Percentiles rank a stretch among this genome's conserved stretches.
Conservation (phyloP, 371 early-diverging fungal species). For the Nematocida sp. region DNA sequence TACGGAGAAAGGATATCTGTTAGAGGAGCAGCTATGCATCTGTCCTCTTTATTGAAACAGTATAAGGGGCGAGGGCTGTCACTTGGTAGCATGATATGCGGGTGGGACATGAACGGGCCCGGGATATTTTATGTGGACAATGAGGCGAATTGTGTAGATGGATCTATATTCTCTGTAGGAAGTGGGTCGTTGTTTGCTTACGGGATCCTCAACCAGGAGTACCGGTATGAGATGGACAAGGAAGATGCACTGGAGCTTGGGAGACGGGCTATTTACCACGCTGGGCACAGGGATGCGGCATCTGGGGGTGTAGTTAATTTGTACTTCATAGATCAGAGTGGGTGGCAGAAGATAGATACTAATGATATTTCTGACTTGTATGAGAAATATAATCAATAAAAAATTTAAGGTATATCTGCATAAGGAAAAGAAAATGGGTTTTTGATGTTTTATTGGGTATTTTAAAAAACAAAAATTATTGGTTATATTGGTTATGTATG, state of each 20-base stretch:
- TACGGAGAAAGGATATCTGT: slow-evolving; percentile 95
- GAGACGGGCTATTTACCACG: slow-evolving; percentile 89
- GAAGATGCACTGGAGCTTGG: slow-evolving; percentile 90
- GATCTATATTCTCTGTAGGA: slow-evolving; percentile 88
- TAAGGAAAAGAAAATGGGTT: not conserved
- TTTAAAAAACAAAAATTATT: not conserved
- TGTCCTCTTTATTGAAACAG: slow-evolving; percentile 85
- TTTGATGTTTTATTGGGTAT: not conserved
- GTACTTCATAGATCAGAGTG: slow-evolving; percentile 67
- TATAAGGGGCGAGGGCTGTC: slow-evolving; percentile 92
- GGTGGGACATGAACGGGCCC: slow-evolving; percentile 96
- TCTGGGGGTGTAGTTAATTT: slow-evolving; percentile 87
- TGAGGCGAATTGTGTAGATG: slow-evolving; percentile 84
- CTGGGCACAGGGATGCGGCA: slow-evolving; percentile 93
- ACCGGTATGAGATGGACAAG: slow-evolving; percentile 77
- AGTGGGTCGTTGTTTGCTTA: slow-evolving; percentile 89
- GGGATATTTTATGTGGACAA: slow-evolving; percentile 92
- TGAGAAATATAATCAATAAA: slow-evolving; percentile 55
- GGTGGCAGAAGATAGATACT: slow-evolving; percentile 65
- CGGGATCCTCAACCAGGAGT: slow-evolving; percentile 87
- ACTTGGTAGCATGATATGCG: slow-evolving; percentile 98
- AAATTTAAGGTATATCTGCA: not conserved
- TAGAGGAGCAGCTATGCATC: slow-evolving; percentile 90
- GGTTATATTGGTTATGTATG: not conserved
- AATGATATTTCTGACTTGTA: slow-evolving; percentile 65